Evolutionary conservation across 2,329 filamentous ascomycete genomes (phyloP).

Genomic region (Sporothrix sp.): DNA sequence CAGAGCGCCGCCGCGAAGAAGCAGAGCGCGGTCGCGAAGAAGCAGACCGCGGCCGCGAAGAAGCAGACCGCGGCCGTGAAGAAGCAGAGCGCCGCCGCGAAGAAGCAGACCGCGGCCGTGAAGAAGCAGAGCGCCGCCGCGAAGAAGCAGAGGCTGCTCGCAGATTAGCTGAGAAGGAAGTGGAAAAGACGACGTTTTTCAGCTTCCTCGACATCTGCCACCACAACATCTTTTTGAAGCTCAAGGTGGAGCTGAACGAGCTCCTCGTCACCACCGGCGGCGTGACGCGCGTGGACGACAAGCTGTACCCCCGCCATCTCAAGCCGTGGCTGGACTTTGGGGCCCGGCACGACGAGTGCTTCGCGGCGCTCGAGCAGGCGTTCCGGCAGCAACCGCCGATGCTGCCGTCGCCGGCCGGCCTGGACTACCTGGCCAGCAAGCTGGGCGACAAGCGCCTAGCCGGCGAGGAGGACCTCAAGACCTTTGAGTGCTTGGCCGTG

Average conservation of each 20-base stretch:
- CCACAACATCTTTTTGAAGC: neutral
- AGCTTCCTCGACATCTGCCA: conserved; percentile 6
- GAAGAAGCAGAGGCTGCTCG: neutral
- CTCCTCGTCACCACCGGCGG: neutral
- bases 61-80: too few species aligned
- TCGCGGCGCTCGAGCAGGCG: neutral
- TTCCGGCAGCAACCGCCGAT: neutral
- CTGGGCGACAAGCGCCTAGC: conserved; percentile 3
- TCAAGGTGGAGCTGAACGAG: neutral
- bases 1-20: too few species aligned
- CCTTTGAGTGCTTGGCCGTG: conserved; percentile 10
- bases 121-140: neutral
- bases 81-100: too few species aligned
- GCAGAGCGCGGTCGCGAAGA: too few species aligned
- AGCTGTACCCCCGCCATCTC: conserved; percentile 5
- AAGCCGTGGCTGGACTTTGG: conserved; percentile 7
- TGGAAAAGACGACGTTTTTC: neutral
- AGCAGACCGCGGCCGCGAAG: too few species aligned
- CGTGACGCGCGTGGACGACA: conserved; percentile 5
- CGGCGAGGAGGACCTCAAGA: conserved; percentile 9
- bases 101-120: too few species aligned
- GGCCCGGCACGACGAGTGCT: neutral
- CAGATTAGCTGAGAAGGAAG: neutral
- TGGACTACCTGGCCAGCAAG: conserved; percentile 1
- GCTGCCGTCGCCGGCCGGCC: conserved; percentile 2